phyloP scores from a whole-genome alignment of 2,329 filamentous ascomycete genomes.

The Piedraia hortae region DNA sequence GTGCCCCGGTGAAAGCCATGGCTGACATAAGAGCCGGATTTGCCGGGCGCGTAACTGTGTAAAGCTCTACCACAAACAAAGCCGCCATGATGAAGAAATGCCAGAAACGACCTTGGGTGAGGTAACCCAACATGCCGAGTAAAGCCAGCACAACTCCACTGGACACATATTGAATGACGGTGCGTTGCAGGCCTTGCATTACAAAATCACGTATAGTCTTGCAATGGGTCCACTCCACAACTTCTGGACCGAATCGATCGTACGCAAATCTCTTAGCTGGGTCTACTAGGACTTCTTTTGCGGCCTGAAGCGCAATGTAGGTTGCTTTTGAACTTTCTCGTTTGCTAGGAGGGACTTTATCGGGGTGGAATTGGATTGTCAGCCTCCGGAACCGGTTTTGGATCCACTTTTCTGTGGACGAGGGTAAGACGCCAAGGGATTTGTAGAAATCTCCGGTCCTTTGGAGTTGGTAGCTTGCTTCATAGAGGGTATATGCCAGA shows the following conservation, averaged over 20 bases:
- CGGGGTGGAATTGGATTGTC: slow-evolving; percentile 44
- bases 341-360: slow-evolving; percentile 33
- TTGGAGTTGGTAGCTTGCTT: slow-evolving; percentile 60
- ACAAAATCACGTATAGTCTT: slow-evolving; percentile 47
- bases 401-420: slow-evolving; percentile 45
- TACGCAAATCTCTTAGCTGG: slow-evolving; percentile 60
- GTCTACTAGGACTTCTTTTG: slow-evolving; percentile 57
- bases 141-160: slow-evolving; percentile 31
- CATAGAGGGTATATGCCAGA: slow-evolving; percentile 75
- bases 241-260: slow-evolving; percentile 56
- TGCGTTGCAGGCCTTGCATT: slow-evolving; percentile 31
- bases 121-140: slow-evolving; percentile 35
- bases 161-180: slow-evolving; percentile 32
- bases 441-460: slow-evolving; percentile 50
- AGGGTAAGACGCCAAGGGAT: slow-evolving; percentile 40
- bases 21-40: slow-evolving; percentile 18
- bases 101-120: slow-evolving; percentile 35
- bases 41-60: slow-evolving; percentile 26
- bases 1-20: slow-evolving; percentile 23
- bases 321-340: slow-evolving; percentile 20
- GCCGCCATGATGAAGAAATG: slow-evolving; percentile 24
- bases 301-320: slow-evolving; percentile 63
- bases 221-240: slow-evolving; percentile 37
- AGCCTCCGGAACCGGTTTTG: slow-evolving; percentile 66
- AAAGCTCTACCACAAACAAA: slow-evolving; percentile 28